These are phyloP conservation scores for Syzygium aqueum DNA, from an alignment of 345 rosid species.

Conservation along the genomic window DNA sequence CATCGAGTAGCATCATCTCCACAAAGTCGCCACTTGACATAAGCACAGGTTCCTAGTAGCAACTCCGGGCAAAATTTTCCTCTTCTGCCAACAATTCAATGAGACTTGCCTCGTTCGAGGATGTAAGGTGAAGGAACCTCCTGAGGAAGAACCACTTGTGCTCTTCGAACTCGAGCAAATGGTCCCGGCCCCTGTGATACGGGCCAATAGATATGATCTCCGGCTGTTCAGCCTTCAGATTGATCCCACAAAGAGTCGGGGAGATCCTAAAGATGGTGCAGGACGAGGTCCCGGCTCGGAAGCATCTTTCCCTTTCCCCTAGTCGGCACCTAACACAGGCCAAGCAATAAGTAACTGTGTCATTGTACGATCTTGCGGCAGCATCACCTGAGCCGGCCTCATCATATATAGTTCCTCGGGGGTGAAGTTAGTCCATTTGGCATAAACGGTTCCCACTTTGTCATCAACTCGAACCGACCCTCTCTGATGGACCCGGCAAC, in stretches of 20 bases:
- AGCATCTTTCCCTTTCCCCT: neutral
- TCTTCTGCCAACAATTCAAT: neutral
- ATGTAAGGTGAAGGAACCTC: neutral
- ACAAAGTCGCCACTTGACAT: constrained; percentile 9
- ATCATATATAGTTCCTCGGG: neutral
- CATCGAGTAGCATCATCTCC: constrained; percentile 13
- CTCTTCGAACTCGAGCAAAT: constrained; percentile 10
- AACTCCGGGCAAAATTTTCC: neutral
- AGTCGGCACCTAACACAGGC: neutral
- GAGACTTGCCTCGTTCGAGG: neutral
- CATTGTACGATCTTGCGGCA: neutral
- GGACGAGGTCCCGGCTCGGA: neutral
- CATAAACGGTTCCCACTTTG: neutral
- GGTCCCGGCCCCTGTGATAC: constrained; percentile 4
- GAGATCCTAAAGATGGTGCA: constrained; percentile 2
- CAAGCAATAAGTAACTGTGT: neutral
- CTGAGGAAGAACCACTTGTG: constrained; percentile 15
- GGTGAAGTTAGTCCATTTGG: neutral
- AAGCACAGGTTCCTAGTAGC: neutral
- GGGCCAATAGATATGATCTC: constrained; percentile 14
- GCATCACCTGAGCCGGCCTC: neutral
- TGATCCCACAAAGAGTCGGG: neutral
- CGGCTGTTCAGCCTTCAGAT: neutral
- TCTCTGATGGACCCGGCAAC: neutral
- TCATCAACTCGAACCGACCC: neutral